Evolutionary conservation across 257 asterid genomes (phyloP).

Genomic region (Fraxinus cuspidata): DNA sequence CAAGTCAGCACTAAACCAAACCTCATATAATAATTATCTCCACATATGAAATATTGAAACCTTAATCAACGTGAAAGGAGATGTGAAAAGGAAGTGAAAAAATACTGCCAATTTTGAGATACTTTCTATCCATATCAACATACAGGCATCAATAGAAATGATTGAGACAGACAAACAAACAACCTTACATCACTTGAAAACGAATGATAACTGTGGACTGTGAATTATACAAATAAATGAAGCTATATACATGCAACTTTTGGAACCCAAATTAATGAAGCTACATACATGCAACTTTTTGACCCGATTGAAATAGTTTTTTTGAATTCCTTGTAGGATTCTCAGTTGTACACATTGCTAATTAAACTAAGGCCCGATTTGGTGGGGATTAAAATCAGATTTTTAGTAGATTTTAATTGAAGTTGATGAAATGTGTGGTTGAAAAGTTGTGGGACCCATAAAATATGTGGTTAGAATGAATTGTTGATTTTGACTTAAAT

Average conservation of each 20-base stretch:
- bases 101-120: slow-evolving; percentile 13
- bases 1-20: slow-evolving; percentile 25
- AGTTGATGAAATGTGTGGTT: no score
- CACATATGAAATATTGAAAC: not conserved
- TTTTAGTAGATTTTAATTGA: no score
- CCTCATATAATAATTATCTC: slow-evolving; percentile 3
- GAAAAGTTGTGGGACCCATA: no score
- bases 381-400: no score
- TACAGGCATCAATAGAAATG: not conserved
- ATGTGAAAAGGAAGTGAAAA: slow-evolving; percentile 20
- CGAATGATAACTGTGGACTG: not conserved
- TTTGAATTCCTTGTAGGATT: no score
- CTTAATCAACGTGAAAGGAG: slow-evolving; percentile 18
- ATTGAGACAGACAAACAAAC: slow-evolving; percentile 1
- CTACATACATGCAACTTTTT: slow-evolving; percentile 7
- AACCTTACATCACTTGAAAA: slow-evolving; percentile 4
- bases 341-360: not conserved
- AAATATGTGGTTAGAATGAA: no score
- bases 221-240: not conserved
- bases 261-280: not conserved
- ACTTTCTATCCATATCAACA: slow-evolving; percentile 3
- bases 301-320: no score
- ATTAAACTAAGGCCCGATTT: not conserved
- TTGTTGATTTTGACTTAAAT: no score
- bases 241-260: slow-evolving; percentile 5